These are phyloP conservation scores for Fonsecaea erecta DNA, from an alignment of 2,329 filamentous ascomycete genomes.

Conservation along the genomic window DNA sequence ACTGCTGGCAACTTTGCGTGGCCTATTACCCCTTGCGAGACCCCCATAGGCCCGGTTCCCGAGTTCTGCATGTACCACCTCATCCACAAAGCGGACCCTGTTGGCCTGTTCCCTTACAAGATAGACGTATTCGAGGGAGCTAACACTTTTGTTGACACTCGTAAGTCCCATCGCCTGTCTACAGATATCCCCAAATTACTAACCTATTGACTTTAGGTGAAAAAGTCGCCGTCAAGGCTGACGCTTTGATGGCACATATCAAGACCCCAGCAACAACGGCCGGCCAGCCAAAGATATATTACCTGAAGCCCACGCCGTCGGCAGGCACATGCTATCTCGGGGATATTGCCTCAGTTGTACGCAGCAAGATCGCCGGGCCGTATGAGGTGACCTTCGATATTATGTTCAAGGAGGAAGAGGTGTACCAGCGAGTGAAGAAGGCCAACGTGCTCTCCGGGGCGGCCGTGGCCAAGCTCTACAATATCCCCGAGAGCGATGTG, in stretches of 20 bases:
- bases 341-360: constrained; percentile 50
- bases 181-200: background rate
- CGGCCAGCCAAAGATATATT: constrained; percentile 15
- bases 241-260: constrained; percentile 2
- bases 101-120: constrained; percentile 22
- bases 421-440: constrained; percentile 46
- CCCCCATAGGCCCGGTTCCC: constrained; percentile 48
- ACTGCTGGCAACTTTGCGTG: constrained; percentile 58
- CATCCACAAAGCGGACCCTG: constrained; percentile 47
- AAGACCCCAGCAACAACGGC: background rate
- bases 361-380: constrained; percentile 59
- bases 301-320: constrained; percentile 13
- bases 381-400: constrained; percentile 60
- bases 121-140: constrained; percentile 15
- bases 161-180: constrained; percentile 5
- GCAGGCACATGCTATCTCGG: constrained; percentile 32
- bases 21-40: constrained; percentile 41
- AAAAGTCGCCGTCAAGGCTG: constrained; percentile 9
- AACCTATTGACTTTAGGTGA: constrained; percentile 2
- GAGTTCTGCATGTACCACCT: constrained; percentile 57
- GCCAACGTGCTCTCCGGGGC: constrained; percentile 44
- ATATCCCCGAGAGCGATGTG: constrained; percentile 38
- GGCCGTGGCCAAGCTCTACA: constrained; percentile 40
- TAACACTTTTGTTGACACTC: constrained; percentile 15
- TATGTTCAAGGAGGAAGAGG: constrained; percentile 49